Evolutionary conservation across 2,329 filamentous ascomycete species (phyloP), one percentile per base, ranked within the genome.

Genomic region (Leptodontidium sp.): DNA sequence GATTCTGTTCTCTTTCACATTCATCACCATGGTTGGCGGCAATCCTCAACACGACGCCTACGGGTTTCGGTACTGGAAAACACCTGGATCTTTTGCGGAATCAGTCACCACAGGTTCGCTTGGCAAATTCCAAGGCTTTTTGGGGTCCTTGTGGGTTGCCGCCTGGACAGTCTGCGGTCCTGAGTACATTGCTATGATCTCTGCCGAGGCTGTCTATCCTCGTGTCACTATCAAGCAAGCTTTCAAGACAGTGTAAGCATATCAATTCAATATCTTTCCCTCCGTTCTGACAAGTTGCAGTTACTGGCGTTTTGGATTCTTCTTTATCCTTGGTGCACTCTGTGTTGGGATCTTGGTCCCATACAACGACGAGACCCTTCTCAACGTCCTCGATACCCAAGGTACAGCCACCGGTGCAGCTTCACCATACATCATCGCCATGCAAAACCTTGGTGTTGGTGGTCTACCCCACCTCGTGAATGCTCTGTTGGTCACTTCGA

Each of bases 291-390:
- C n/a, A 15, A n/a, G 3, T 5, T 32, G 12, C 40, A 61, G 57
- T 9, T 92, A 92, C 80, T 91, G 89, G 78, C 88, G 91, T 57
- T 84, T 93, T 59, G 89, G 87, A 2, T 80, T 87, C 15, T 93
- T 93, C 80, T 93, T 92, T 79, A 84, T 92, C 29, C 83, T 90
- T 1, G 90, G 90, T 5, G 87, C 89, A 2, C 81, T 93, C 1
- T 85, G 84, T 38, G 86, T 91, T 29, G 89, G 89, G 11, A 89
- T 92, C 58, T 78, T 91, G 57, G 83, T 93, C 59, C 84, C 90
- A 4, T 89, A 88, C 76, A 85, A 91, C 68, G 88, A 92, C 74
- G 74, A 81, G 0, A 83, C 82, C 17, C 81, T 93, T 68, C 80
- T 77, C 21, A 82, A 81, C 6, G 64, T 66, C 15, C 55, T 66